Conservation (phyloP, 192 early-diverging fungal species). For the Lobosporangium transversale region DNA sequence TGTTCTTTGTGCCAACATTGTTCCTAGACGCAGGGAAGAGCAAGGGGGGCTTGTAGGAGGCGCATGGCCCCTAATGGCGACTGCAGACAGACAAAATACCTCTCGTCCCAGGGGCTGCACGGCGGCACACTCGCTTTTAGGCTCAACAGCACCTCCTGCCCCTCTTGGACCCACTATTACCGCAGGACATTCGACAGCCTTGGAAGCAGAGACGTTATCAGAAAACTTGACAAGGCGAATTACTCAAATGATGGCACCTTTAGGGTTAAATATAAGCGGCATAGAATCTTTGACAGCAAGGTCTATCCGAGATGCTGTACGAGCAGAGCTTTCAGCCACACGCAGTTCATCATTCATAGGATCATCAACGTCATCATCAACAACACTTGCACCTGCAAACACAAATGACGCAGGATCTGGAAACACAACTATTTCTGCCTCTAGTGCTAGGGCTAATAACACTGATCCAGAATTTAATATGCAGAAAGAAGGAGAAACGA, state of each 20-base stretch:
- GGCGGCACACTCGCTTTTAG: slow-evolving; percentile 42
- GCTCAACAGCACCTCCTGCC: slow-evolving; percentile 42
- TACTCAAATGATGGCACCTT: slow-evolving; percentile 17
- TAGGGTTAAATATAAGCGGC: slow-evolving; percentile 4
- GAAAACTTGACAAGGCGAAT: slow-evolving; percentile 24
- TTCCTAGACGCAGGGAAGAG: slow-evolving; percentile 41
- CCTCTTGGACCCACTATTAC: slow-evolving; percentile 24
- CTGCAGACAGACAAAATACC: slow-evolving; percentile 24
- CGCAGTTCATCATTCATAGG: background rate
- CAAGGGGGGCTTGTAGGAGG: slow-evolving; percentile 50
- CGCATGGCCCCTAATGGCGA: slow-evolving; percentile 50
- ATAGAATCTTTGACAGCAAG: slow-evolving; percentile 2
- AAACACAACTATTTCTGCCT: background rate
- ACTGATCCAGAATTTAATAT: too few species aligned
- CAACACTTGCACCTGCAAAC: background rate
- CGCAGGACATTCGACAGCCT: background rate
- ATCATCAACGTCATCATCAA: slow-evolving; percentile 7
- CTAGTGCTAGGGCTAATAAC: background rate
- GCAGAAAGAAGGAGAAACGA: too few species aligned
- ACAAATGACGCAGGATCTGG: background rate
- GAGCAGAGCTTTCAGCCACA: slow-evolving; percentile 14
- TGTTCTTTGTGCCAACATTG: slow-evolving; percentile 47
- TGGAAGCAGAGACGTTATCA: slow-evolving; percentile 18
- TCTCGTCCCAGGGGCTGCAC: slow-evolving; percentile 18
- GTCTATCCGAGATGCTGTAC: slow-evolving; percentile 12